Conservation (phyloP, 2,329 filamentous ascomycete species). For the Tolypocladium ovalisporum region DNA sequence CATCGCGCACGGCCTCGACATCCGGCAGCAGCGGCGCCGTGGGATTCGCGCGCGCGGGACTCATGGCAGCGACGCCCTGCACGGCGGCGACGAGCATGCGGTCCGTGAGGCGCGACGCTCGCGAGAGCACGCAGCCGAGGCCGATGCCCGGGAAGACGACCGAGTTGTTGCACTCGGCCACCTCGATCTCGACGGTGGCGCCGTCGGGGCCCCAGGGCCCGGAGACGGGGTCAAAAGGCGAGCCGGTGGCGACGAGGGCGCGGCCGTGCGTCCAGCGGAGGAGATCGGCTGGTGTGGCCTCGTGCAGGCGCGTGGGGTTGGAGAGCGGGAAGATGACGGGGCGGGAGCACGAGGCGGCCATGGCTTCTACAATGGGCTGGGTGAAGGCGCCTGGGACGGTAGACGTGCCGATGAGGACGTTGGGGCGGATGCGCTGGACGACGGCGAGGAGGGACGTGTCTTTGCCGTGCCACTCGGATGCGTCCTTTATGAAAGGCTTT, state of each 20-base stretch:
- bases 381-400: conserved; percentile 70
- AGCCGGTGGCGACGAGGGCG: conserved; percentile 72
- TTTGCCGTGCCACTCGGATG: conserved; percentile 50
- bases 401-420: conserved; percentile 75
- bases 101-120: conserved; percentile 57
- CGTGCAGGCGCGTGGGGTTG: conserved; percentile 76
- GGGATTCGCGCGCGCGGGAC: conserved; percentile 55
- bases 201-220: conserved; percentile 41
- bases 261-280: conserved; percentile 68
- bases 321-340: conserved; percentile 76
- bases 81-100: conserved; percentile 75
- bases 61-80: conserved; percentile 58
- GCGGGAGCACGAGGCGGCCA: conserved; percentile 60
- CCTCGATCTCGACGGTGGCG: conserved; percentile 29
- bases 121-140: conserved; percentile 63
- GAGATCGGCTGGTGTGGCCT: conserved; percentile 68
- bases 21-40: conserved; percentile 63
- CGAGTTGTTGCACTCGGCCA: conserved; percentile 82
- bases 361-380: conserved; percentile 59
- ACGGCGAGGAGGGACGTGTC: conserved; percentile 52
- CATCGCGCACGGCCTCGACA: conserved; percentile 60
- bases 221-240: conserved; percentile 66
- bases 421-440: conserved; percentile 61
- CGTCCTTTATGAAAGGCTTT: conserved; percentile 51
- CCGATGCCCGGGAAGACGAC: conserved; percentile 81